Base-by-base conservation (phyloP, 257 asterid species). In the Solanum infundibuliforme region DNA sequence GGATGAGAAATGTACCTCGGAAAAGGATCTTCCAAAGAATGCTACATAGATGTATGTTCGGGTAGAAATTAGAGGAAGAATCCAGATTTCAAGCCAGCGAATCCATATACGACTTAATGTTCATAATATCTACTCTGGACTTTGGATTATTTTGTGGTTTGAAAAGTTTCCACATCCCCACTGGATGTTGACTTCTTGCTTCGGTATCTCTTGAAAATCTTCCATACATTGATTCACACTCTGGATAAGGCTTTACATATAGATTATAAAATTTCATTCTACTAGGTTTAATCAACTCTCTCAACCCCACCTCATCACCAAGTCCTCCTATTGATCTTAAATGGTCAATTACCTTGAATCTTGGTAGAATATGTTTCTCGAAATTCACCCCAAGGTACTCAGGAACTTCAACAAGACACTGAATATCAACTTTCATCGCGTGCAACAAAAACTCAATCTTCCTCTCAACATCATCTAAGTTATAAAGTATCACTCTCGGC, bases 161-260 rank as follows among this genome's bases (percentile, higher is more conserved):
- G 72, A 96, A 95, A 85, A 94, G 97, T 92, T 93, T 96, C 99
- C 99, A 96, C 96, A 96, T 86, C 72, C 98, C 99, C 81, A 91
- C 90, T 3, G 98, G 96, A 88, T 93, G 98, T 31, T 89, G 91
- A 34, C 52, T 92, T 77, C 77, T 92, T 87, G 65, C 90, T 55
- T 86, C 87, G 76, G 62, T 86, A 62, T 81, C 90, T 71, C 87
- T 86, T 39, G 89, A 89, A 86, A 92, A 91, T 89, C 95, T 95
- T 46, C 98, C 98, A 62, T 97, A 95, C 20, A 95, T 91, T 91
- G 91, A 74, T 81, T 97, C 98, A 86, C 98, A 94, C 88, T 95
- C 97, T 10, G 98, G 98, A 89, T 97, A 97, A 23, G 98, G 98
- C 93, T 95, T 95, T 72, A 95, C 98, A 84, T 94, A 97, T 89